These are phyloP conservation scores for Trypanosoma lewisi DNA, from an alignment of 208 protist genomes.

Conservation along the genomic window DNA sequence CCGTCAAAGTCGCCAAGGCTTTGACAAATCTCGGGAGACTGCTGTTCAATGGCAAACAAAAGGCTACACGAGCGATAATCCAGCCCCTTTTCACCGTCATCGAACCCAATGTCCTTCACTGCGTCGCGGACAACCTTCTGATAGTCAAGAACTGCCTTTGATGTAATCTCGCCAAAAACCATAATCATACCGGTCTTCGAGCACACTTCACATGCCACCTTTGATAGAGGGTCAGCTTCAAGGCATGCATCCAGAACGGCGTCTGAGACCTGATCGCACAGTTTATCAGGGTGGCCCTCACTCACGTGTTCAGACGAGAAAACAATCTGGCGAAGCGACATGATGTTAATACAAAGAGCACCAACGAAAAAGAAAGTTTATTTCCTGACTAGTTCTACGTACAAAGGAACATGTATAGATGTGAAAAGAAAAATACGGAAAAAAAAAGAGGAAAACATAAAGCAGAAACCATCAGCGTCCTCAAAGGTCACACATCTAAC, in stretches of 20 bases:
- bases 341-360: conserved; percentile 12
- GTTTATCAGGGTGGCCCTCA: conserved; percentile 99
- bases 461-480: neutral
- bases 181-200: conserved; percentile 99
- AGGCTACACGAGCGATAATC: conserved; percentile 99
- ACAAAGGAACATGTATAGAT: conserved; percentile 15
- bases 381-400: too few relatives aligned
- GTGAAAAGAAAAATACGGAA: conserved; percentile 4
- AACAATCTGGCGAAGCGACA: conserved; percentile 92
- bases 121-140: conserved; percentile 96
- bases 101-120: conserved; percentile 98
- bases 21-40: conserved; percentile 99
- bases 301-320: conserved; percentile 99
- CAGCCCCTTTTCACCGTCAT: conserved; percentile 93
- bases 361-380: neutral
- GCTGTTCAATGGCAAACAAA: conserved; percentile 96
- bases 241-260: conserved; percentile 99
- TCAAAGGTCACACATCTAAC: neutral
- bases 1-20: conserved; percentile 95
- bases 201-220: conserved; percentile 98
- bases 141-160: conserved; percentile 97
- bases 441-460: conserved; percentile 15
- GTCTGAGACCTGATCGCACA: conserved; percentile 99
- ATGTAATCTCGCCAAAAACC: conserved; percentile 99
- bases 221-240: conserved; percentile 94